These are phyloP conservation scores for Colletotrichum sojae DNA, from an alignment of 2,329 filamentous ascomycete species.

Conservation along the genomic window DNA sequence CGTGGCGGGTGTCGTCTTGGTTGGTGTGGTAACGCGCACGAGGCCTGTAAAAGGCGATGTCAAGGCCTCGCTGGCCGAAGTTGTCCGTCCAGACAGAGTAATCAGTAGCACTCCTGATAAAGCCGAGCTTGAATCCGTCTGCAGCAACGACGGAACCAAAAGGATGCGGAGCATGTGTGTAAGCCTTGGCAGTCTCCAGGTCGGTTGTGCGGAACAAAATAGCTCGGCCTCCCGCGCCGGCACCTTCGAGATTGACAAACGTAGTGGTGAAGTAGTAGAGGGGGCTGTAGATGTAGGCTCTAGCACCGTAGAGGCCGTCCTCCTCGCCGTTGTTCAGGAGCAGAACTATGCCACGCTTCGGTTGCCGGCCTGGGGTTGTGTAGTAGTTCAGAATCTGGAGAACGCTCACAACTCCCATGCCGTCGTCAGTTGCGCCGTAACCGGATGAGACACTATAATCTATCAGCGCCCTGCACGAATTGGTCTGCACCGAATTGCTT, in stretches of 20 bases:
- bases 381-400: slow-evolving; percentile 92
- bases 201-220: slow-evolving; percentile 91
- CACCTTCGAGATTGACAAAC: slow-evolving; percentile 95
- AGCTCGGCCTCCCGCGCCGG: slow-evolving; percentile 90
- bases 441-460: slow-evolving; percentile 83
- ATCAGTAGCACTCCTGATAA: slow-evolving; percentile 90
- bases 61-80: slow-evolving; percentile 84
- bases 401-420: slow-evolving; percentile 88
- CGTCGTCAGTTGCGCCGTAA: slow-evolving; percentile 94
- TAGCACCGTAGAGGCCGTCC: slow-evolving; percentile 89
- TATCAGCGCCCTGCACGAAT: slow-evolving; percentile 5
- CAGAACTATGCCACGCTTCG: slow-evolving; percentile 84
- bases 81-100: slow-evolving; percentile 85
- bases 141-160: slow-evolving; percentile 87
- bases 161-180: slow-evolving; percentile 78
- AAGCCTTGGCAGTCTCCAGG: slow-evolving; percentile 85
- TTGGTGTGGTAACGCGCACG: slow-evolving; percentile 91
- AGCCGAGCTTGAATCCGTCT: slow-evolving; percentile 85
- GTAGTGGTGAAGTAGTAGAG: slow-evolving; percentile 85
- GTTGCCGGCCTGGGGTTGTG: slow-evolving; percentile 78
- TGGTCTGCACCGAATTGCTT: slow-evolving; percentile 44
- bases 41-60: slow-evolving; percentile 92
- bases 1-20: slow-evolving; percentile 87
- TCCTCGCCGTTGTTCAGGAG: slow-evolving; percentile 97
- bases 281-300: slow-evolving; percentile 86